Base-by-base conservation (phyloP, 164 flowering plant genomes). In the Kingdonia uniflora region DNA sequence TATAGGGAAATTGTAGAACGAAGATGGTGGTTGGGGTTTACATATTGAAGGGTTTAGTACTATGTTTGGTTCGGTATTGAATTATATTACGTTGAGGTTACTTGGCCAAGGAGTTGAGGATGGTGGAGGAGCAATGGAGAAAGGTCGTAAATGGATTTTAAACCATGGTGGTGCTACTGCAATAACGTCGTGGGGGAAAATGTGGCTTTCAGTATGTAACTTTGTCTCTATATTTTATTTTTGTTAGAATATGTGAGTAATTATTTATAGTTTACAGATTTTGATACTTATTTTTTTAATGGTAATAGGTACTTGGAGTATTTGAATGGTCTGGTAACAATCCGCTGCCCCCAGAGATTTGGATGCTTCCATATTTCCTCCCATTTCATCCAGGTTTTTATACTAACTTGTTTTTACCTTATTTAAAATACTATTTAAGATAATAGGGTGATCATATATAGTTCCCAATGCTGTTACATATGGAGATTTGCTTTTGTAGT, bases 11-110 rank as follows among this genome's bases (percentile, higher is more conserved):
- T 48, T 59, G 48, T 66, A 87, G 94, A 87, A 87, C 52, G 54
- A 50, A 51, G 94, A 87, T 68, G 96, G 96, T 26, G 96, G 90
- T 0, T 87, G 94, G 94, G 96, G 94, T 26, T 59, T 87, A 45
- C 94, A 85, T 44, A 79, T 85, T 56, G 88, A 80, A 55, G 90
- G 94, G 13, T 63, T 23, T 23, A 85, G 94, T 73, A 79, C 74
- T 50, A 82, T 84, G 90, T 77, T 87, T 44, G 53, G 81, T 53
- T 71, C 94, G 5, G 74, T 56, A 16, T 68, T 87, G 4, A 64
- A 48, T 11, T 87, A 87, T 44, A 70, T 85, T 0, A 46, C 76
- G 2, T 46, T 84, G 53, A 68, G 90, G 57, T 68, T 85, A 71
- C 66, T 82, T 0, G 92, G 89, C 44, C 77, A 86, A 64, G 73